Evolutionary conservation across 495 filamentous ascomycete species (phyloP).

Genomic region (Annulohypoxylon moriforme): DNA sequence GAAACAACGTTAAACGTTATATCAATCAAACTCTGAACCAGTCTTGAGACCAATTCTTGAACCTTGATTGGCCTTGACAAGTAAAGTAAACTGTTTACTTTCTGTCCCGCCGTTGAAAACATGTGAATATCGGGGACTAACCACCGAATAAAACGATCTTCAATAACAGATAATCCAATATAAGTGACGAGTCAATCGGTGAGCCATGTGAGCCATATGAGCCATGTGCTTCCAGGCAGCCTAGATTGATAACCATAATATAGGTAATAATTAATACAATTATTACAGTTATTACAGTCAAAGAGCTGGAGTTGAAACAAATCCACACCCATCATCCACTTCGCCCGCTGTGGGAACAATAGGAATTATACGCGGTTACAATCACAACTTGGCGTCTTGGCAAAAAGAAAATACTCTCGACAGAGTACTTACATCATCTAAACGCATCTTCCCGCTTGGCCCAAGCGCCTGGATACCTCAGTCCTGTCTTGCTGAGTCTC

Average conservation of each 20-base stretch:
- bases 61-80: conserved; percentile 17
- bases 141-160: neutral
- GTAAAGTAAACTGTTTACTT: conserved; percentile 8
- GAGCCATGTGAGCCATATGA: conserved; percentile 10
- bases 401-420: conserved; percentile 34
- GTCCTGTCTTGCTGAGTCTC: too few species aligned
- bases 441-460: conserved; percentile 45
- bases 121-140: conserved; percentile 24
- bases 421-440: conserved; percentile 12
- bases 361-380: conserved; percentile 34
- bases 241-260: conserved; percentile 20
- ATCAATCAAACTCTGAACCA: conserved; percentile 20
- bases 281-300: conserved; percentile 33
- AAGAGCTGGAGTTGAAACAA: conserved; percentile 41
- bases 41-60: neutral
- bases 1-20: conserved; percentile 28
- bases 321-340: conserved; percentile 18
- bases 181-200: conserved; percentile 21
- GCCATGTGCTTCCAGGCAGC: conserved; percentile 14
- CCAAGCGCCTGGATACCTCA: conserved; percentile 29
- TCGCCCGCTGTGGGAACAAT: conserved; percentile 20
- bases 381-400: conserved; percentile 47
- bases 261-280: too few species aligned
- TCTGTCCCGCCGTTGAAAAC: neutral
- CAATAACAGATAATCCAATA: conserved; percentile 10